These are phyloP conservation scores for Diddensiella transvaalensis DNA, from an alignment of 805 yeast species.

Conservation along the genomic window DNA sequence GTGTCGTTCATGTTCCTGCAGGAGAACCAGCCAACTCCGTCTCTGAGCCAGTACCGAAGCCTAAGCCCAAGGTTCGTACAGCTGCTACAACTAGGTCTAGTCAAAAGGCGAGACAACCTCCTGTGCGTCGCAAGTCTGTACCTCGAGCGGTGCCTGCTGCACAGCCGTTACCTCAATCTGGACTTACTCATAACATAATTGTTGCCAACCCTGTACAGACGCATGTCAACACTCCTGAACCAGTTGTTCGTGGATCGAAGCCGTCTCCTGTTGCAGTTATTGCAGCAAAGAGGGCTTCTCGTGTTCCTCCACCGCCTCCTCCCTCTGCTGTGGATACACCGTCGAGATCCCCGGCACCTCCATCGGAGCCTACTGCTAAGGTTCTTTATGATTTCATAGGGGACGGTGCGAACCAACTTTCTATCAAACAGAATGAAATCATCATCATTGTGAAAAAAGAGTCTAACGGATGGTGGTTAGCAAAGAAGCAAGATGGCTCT, in stretches of 20 bases:
- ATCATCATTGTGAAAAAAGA: constrained; percentile 69
- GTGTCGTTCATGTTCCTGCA: constrained; percentile 72
- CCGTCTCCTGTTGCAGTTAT: constrained; percentile 1
- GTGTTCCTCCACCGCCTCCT: constrained; percentile 42
- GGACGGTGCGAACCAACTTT: constrained; percentile 77
- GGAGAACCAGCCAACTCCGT: constrained; percentile 73
- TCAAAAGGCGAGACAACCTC: constrained; percentile 2
- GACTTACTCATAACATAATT: background rate
- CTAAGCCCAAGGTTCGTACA: constrained; percentile 22
- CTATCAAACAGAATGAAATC: constrained; percentile 71
- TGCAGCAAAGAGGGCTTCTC: background rate
- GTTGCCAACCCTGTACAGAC: constrained; percentile 3
- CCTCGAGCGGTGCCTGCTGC: constrained; percentile 10
- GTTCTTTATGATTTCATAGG: constrained; percentile 91
- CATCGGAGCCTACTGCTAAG: constrained; percentile 68
- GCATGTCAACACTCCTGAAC: constrained; percentile 6
- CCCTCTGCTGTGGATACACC: constrained; percentile 61
- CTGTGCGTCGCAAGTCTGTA: constrained; percentile 6
- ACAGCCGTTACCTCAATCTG: constrained; percentile 7
- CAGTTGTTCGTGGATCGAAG: constrained; percentile 8
- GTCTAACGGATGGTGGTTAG: constrained; percentile 93
- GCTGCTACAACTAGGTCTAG: background rate
- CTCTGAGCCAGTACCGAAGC: constrained; percentile 72
- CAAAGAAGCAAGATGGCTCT: constrained; percentile 67
- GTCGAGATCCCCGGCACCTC: constrained; percentile 42